phyloP scores from a whole-genome alignment of 2,329 filamentous ascomycete genomes.

The Sporothrix brasiliensis region DNA sequence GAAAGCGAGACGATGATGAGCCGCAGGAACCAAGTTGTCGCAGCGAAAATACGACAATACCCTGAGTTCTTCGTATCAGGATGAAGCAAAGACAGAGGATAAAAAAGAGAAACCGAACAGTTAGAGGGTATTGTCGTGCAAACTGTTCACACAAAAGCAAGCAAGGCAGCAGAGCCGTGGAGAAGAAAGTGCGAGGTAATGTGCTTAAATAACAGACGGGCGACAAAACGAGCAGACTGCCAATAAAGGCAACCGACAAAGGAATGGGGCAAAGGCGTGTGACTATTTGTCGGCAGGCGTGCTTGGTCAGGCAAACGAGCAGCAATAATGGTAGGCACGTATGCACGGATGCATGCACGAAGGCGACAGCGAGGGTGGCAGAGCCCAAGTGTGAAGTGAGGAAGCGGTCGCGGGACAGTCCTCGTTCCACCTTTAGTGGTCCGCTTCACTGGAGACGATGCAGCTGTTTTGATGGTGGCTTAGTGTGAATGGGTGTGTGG shows the following conservation, averaged over 20 bases:
- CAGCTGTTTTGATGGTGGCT: slow-evolving; percentile 12
- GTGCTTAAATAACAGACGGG: background rate
- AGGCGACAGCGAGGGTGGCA: slow-evolving; percentile 3
- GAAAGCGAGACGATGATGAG: background rate
- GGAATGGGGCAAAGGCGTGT: slow-evolving; percentile 20
- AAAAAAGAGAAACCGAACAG: background rate
- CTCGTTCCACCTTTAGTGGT: background rate
- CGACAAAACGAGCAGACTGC: background rate
- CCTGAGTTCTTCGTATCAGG: too few species aligned
- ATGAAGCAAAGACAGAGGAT: background rate
- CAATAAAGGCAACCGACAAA: slow-evolving; percentile 3
- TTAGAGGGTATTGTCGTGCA: background rate
- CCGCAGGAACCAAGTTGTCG: background rate
- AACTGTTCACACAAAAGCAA: background rate
- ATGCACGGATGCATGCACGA: slow-evolving; percentile 20
- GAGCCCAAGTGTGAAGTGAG: background rate
- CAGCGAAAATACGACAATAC: too few species aligned
- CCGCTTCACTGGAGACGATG: slow-evolving; percentile 1
- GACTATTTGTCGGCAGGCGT: slow-evolving; percentile 24
- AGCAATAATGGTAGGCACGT: slow-evolving; percentile 10
- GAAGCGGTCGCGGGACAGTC: background rate
- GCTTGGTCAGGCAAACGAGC: slow-evolving; percentile 28
- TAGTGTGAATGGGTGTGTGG: slow-evolving; percentile 12
- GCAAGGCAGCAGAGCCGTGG: background rate
- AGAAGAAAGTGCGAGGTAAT: background rate